These are phyloP conservation scores for Ophiocordyceps camponoti-floridani DNA, from an alignment of 2,329 filamentous ascomycete genomes.

Conservation along the genomic window DNA sequence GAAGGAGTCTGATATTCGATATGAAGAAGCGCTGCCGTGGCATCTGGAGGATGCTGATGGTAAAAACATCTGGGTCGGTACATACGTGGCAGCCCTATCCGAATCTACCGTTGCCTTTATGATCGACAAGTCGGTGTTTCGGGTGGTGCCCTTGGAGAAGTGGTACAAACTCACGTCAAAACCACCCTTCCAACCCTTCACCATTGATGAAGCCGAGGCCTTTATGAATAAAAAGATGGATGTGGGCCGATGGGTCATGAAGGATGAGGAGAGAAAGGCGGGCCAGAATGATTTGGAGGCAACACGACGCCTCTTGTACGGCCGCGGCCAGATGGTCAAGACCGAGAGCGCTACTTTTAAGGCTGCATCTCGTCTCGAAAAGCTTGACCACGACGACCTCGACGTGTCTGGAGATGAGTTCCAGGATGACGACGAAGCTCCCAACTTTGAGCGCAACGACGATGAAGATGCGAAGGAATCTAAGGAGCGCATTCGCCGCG, in stretches of 20 bases:
- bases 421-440: constrained; percentile 73
- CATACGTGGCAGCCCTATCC: constrained; percentile 77
- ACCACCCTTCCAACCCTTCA: constrained; percentile 60
- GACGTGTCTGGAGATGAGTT: constrained; percentile 58
- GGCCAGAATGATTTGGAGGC: constrained; percentile 43
- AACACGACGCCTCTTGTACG: constrained; percentile 31
- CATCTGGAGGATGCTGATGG: constrained; percentile 92
- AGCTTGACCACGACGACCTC: constrained; percentile 52
- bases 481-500: constrained; percentile 54
- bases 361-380: constrained; percentile 42
- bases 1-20: constrained; percentile 56
- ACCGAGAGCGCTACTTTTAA: constrained; percentile 48
- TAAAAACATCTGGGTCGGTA: constrained; percentile 85
- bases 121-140: constrained; percentile 51
- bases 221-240: constrained; percentile 64
- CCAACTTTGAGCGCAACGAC: constrained; percentile 56
- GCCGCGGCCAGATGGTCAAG: constrained; percentile 41
- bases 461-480: constrained; percentile 65
- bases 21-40: constrained; percentile 93
- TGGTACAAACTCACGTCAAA: constrained; percentile 82
- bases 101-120: constrained; percentile 68
- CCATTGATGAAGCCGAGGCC: constrained; percentile 71
- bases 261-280: constrained; percentile 40
- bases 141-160: constrained; percentile 83
- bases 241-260: constrained; percentile 66